Base-by-base conservation (phyloP, 2,329 filamentous ascomycete species). In the Akanthomyces muscarius region DNA sequence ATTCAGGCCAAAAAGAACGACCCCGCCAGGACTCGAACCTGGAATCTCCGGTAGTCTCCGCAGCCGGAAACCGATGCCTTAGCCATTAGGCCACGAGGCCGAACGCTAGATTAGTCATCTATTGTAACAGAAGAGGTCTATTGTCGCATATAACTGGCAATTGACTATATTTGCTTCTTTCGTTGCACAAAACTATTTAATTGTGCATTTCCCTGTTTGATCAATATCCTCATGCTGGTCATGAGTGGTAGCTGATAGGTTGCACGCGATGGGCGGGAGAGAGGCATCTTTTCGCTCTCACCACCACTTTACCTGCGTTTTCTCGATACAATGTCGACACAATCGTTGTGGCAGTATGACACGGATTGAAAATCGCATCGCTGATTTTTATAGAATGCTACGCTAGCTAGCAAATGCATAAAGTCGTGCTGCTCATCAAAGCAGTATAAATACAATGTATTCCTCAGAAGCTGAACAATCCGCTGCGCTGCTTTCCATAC, bases 1-100 rank as follows among this genome's bases (percentile, higher is more conserved):
- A 30, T 30, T 30, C 2, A 5, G 4, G 28, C 28, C 1, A 6
- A 18, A 16, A 21, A 42, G 42, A 30, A 21, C 58, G 58, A 61
- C 48, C 58, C 58, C 58, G 58, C 58, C 58, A 61, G 58, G 58
- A 61, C 58, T 61, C 50, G 58, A 61, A 61, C 58, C 58, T 61
- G 58, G 58, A 61, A 61, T 51, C 58, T 61, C 48, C 48, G 58
- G 47, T 51, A 51, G 23, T 56, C 25, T 56, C 53, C 53, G 25
- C 18, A 3, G 36, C 58, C 58, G 58, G 58, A 61, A 61, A 61
- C 47, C 58, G 48, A 61, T 51, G 50, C 50, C 58, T 54, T 53
- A 53, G 57, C 58, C 58, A 61, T 61, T 61, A 51, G 48, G 50
- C 58, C 50, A 61, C 58, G 58, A 61, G 58, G 48, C 58, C 58